phyloP scores from a whole-genome alignment of 2,329 filamentous ascomycete genomes.

The Boeremia exigua region DNA sequence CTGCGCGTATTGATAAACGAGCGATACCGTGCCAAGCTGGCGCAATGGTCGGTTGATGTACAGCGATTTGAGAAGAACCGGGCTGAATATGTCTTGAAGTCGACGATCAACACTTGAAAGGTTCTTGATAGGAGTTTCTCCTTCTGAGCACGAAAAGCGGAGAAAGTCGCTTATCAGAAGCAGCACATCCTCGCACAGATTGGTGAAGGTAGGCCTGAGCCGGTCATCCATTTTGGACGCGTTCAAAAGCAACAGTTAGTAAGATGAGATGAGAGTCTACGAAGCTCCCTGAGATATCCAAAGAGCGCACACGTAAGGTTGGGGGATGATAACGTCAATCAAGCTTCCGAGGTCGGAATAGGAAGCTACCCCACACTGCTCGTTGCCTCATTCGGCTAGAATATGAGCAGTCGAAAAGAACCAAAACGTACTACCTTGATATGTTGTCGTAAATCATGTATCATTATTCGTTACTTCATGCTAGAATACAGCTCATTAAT shows the following conservation, averaged over 20 bases:
- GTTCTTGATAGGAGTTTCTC: constrained; percentile 13
- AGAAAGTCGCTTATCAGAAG: constrained; percentile 23
- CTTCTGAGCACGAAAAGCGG: not conserved
- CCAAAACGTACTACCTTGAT: not conserved
- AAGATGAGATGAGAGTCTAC: not conserved
- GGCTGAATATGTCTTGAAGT: constrained; percentile 15
- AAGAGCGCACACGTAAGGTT: not conserved
- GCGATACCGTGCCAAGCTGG: constrained; percentile 10
- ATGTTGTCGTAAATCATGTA: constrained; percentile 10
- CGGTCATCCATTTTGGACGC: not conserved
- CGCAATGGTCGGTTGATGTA: constrained; percentile 23
- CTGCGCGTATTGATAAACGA: constrained; percentile 8
- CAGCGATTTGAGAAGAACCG: constrained; percentile 20
- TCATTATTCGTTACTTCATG: constrained; percentile 14
- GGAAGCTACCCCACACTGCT: constrained; percentile 16
- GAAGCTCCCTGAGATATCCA: not conserved
- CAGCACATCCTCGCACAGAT: constrained; percentile 26
- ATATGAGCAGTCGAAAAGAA: not conserved
- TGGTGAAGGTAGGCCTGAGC: constrained; percentile 16
- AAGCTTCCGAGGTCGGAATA: constrained; percentile 7
- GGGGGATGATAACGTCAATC: constrained; percentile 8
- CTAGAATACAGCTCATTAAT: constrained; percentile 7
- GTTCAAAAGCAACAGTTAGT: not conserved
- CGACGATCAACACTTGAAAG: constrained; percentile 18
- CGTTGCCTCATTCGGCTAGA: constrained; percentile 8